These are phyloP conservation scores for Suillus bovinus DNA, from an alignment of 768 basidiomycete species.

Conservation along the genomic window DNA sequence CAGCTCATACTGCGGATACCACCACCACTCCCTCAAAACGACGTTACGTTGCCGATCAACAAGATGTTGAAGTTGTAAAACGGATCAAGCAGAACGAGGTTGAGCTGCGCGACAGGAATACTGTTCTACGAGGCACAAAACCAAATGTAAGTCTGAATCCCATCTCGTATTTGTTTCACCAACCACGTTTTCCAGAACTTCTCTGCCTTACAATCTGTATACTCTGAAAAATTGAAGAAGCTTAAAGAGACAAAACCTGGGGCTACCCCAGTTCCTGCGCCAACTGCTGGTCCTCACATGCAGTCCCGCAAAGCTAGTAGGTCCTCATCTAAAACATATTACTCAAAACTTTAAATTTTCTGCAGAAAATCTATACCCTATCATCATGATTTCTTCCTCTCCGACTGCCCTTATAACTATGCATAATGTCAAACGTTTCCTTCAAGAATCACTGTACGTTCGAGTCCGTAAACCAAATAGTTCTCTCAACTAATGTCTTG, in stretches of 20 bases:
- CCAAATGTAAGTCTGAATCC: constrained; percentile 60
- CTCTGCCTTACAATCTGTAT: constrained; percentile 60
- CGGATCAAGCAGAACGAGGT: constrained; percentile 72
- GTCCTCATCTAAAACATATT: constrained; percentile 23
- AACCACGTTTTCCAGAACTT: constrained; percentile 67
- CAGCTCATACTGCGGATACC: constrained; percentile 25
- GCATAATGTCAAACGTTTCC: constrained; percentile 94
- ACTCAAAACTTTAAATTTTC: neutral
- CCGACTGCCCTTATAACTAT: constrained; percentile 95
- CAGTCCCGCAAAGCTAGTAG: constrained; percentile 70
- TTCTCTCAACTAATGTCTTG: neutral
- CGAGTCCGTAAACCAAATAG: neutral
- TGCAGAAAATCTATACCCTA: constrained; percentile 78
- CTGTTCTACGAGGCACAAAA: constrained; percentile 81
- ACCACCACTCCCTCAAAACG: constrained; percentile 61
- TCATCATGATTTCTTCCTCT: constrained; percentile 94
- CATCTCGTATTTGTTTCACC: neutral
- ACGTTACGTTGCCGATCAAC: constrained; percentile 74
- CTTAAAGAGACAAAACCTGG: constrained; percentile 65
- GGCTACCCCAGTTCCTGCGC: constrained; percentile 39
- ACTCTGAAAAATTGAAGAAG: constrained; percentile 78
- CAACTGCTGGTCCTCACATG: constrained; percentile 39
- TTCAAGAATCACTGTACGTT: constrained; percentile 83
- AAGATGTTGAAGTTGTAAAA: constrained; percentile 85
- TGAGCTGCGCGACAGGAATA: constrained; percentile 81